Base-by-base conservation (phyloP, 2,329 filamentous ascomycete species). In the Paecilomyces variotii region DNA sequence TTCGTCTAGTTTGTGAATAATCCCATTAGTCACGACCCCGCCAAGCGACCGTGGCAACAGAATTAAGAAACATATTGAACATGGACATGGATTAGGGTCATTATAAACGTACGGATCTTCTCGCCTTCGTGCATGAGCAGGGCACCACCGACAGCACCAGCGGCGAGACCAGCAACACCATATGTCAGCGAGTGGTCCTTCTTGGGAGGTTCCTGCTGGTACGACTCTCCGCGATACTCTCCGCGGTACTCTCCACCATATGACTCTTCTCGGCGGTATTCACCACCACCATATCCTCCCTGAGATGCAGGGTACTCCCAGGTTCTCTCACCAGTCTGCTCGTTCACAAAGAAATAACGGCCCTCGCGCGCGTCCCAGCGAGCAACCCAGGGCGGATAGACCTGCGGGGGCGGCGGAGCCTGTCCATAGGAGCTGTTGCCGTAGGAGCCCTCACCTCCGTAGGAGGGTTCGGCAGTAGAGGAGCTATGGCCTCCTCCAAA, bases 341-440 rank as follows among this genome's bases (percentile, higher is more conserved):
- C 70, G 67, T 80, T 80, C 61, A 80, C 67, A 68, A 74, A 81
- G 65, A 76, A 65, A 70, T 74, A 80, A 63, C 76, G 72, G 39
- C 70, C 62, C 25, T 72, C 71, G 56, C 68, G 69, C 25, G 70
- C 67, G 54, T 78, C 74, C 76, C 76, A 80, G 55, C 73, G 72
- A n/a, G 78, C 69, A 52, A 72, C 63, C 78, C 78, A 80, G 14
- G 78, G 78, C 34, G 68, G 70, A 7, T 68, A 14, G 67, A 68
- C 53, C 62, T 0, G 79, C 78, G 14, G 79, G 80, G 62, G 80
- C 79, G 12, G 39, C 39, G n/a, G 39, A 24, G 14, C 32, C 32
- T 34, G 39, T 14, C 39, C 39, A 4, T 45, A 45, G n/a, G 39
- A 45, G n/a, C 14, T 14, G 12, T 39, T 12, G 14, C 34, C 34